Evolutionary conservation across 768 basidiomycete species (phyloP), one percentile per base, ranked within the genome.

Genomic region (Pholiota molesta): DNA sequence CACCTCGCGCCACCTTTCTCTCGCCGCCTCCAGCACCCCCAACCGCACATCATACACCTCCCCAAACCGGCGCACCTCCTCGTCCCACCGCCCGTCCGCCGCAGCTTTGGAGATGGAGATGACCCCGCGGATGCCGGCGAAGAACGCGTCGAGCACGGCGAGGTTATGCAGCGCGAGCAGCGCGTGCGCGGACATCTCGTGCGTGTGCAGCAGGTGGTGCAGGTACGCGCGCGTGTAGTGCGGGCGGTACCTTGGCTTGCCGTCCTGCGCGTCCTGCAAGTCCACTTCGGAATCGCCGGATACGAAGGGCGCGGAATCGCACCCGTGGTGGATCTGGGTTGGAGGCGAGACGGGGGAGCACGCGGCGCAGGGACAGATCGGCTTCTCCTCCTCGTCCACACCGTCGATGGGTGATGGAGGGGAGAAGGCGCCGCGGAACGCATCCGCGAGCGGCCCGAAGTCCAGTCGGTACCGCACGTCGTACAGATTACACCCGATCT

Each of bases 101-200:
- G n/a, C n/a, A n/a, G n/a, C n/a, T n/a, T n/a, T n/a, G n/a, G n/a
- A n/a, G n/a, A n/a, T n/a, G n/a, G n/a, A n/a, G n/a, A n/a, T 59
- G 0, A 79, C 70, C 0, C 16, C 42, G 8, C 93, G 81, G 1
- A 95, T 75, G 0, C 83, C 84, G 0, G 74, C 74, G 49, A 94
- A 85, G 70, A 95, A 92, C 1, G 75, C 71, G 42, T 87, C 83
- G 28, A 93, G 74, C 0, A 94, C 82, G 0, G 83, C 71, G 29
- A 93, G 78, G 66, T 95, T 96, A 72, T 96, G 94, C 74, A 87
- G 79, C 11, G 80, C 81, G 17, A 95, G 82, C 23, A 95, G 72
- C 4, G 91, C 70, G 66, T 95, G 92, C 0, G 92, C 89, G 0
- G 88, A 86, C 94, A 96, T 95, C 72, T 96, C 94, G 73, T 95